phyloP scores from a whole-genome alignment of 2,329 filamentous ascomycete genomes.

The Trichoderma sp. region DNA sequence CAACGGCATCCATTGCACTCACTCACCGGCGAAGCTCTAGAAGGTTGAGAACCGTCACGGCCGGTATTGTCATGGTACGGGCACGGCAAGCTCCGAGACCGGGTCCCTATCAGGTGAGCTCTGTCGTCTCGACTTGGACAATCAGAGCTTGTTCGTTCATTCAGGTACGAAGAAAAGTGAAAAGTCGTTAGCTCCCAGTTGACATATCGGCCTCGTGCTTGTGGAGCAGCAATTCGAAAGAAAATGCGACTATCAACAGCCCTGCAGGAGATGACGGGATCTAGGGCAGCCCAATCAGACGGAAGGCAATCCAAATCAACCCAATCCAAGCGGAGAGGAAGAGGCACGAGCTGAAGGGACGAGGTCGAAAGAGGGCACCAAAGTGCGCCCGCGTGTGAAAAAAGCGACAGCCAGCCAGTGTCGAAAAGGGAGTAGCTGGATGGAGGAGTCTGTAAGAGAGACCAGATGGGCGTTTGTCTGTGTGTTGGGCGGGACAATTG shows the following conservation, averaged over 20 bases:
- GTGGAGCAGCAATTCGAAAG: background rate
- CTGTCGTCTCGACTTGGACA: background rate
- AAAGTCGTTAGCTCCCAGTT: background rate
- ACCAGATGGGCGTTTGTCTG: background rate
- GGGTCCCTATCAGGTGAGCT: background rate
- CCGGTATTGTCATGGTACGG: background rate
- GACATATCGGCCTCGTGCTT: background rate
- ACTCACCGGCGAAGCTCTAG: background rate
- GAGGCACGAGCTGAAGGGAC: background rate
- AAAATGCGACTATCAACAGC: background rate
- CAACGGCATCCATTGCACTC: conserved; percentile 8
- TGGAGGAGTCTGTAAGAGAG: background rate
- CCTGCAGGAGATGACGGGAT: background rate
- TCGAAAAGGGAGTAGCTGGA: background rate
- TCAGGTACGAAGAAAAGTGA: background rate
- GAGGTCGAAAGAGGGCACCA: background rate
- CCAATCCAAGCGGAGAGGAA: background rate
- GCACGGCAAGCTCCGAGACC: background rate
- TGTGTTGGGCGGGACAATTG: background rate
- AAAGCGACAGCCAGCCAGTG: background rate
- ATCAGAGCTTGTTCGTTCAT: background rate
- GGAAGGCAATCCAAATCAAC: background rate
- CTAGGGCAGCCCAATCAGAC: background rate
- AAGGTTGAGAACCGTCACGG: background rate
- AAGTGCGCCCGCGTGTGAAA: background rate